Base-by-base conservation (phyloP, 805 yeast species). In the Candida silvatica region DNA sequence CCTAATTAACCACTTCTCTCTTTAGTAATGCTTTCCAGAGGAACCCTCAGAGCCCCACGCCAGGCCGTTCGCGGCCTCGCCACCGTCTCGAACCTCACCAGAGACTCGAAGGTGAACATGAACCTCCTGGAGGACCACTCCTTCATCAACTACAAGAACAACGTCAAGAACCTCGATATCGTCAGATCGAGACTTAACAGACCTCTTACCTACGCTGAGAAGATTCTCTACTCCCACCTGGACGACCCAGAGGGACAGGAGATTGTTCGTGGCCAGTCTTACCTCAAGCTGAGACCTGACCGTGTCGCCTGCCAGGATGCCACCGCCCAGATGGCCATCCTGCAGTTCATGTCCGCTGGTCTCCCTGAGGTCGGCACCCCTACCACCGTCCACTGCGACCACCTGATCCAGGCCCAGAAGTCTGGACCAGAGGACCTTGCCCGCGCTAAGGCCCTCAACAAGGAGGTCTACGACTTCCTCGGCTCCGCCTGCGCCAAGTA, bases 231-330 rank as follows among this genome's bases (percentile, higher is more conserved):
- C 60, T 85, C 96, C 16, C 99, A 92, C 62, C 69, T 92, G 56
- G 84, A 78, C 38, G 69, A 86, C 49, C 96, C 96, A 25, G 90
- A 83, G 49, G 94, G 83, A 51, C 71, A 85, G 44, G 73, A 56
- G 47, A 47, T 62, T 67, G 43, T 64, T 68, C 77, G 98, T 64
- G 99, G 98, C 47, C 67, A 78, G 33, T 77, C 88, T 35, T 92
- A 92, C 64, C 72, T 92, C 59, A 92, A 92, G 67, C 72, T 92
- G 51, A 77, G 83, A 58, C 98, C 98, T 17, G 98, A 92, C 58
- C 77, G 98, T 59, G 97, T 92, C 32, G 98, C 98, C 19, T 90
- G 94, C 94, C 98, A 92, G 69, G 98, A 92, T 69, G 98, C 98
- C n/a, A 84, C 96, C 22, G 98, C 98, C 15, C 98, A 92, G 65